These are phyloP conservation scores for Trichoderma erinaceum DNA, from an alignment of 495 filamentous ascomycete genomes.

Conservation along the genomic window DNA sequence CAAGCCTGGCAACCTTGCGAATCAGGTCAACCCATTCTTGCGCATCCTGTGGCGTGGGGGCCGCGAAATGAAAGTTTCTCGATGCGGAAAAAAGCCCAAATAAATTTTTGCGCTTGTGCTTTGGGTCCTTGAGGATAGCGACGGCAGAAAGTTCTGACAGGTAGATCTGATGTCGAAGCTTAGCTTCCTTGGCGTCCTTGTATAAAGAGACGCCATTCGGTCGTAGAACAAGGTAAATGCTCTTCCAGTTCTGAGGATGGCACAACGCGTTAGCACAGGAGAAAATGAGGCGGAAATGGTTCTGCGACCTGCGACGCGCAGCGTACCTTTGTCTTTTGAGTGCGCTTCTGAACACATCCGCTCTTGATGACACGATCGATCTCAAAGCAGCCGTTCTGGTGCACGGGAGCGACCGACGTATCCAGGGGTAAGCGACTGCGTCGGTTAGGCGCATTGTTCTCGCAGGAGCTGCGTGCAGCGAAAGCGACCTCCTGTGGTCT, in stretches of 20 bases:
- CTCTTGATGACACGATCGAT: constrained; percentile 89
- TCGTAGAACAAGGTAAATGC: constrained; percentile 81
- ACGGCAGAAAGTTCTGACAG: constrained; percentile 89
- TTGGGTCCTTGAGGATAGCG: constrained; percentile 78
- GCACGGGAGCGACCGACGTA: constrained; percentile 54
- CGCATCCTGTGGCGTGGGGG: constrained; percentile 62
- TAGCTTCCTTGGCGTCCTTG: constrained; percentile 82
- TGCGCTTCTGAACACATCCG: constrained; percentile 78
- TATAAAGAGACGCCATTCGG: constrained; percentile 94
- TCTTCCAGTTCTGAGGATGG: constrained; percentile 69
- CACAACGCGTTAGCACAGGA: not conserved
- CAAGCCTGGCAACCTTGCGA: constrained; percentile 67
- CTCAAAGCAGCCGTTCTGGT: constrained; percentile 91
- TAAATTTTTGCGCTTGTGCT: constrained; percentile 69
- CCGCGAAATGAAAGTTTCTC: constrained; percentile 86
- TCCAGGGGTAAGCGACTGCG: constrained; percentile 12
- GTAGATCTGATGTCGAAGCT: constrained; percentile 78
- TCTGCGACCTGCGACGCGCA: not conserved
- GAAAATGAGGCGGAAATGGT: not conserved
- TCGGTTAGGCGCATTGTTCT: not conserved
- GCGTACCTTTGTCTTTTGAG: constrained; percentile 85
- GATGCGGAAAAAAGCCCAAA: constrained; percentile 92
- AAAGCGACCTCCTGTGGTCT: not conserved
- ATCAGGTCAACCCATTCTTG: constrained; percentile 85
- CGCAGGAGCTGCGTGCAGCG: not conserved